Evolutionary conservation across 179 eudicot genomes (phyloP), one percentile per base, ranked within the genome.

Genomic region (Beta corolliflora): DNA sequence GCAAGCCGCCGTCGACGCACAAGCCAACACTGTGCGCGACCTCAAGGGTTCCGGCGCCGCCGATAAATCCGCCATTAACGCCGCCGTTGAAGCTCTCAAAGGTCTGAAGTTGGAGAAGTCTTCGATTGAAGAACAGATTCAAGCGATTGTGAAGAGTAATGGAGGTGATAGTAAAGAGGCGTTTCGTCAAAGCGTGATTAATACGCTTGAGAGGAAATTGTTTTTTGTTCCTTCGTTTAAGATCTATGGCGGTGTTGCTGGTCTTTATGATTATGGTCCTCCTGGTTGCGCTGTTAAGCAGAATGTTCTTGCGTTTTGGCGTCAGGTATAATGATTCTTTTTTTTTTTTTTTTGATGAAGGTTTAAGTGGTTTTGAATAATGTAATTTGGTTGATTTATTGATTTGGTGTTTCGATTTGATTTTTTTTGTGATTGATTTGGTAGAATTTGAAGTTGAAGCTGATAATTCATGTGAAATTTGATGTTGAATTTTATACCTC

Each of bases 231-330:
- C 97, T 0, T 90, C 97, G 2, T 95, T 93, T 85, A 95, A 93
- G 90, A 95, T 95, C 84, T 95, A 95, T 64, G 83, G 97, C 4
- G 98, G 98, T 66, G 97, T 93, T 60, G 93, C 97, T 56, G 98
- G 98, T 0, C 83, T 94, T 5, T 94, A 91, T 80, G 98, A 94
- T 75, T 93, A 89, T 65, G 98, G 97, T 4, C 98, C 97, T 15
- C 98, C 97, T 41, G 93, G 97, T n/a, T 93, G 97, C 68, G 88
- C 97, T 23, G 94, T 93, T 58, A 93, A 93, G 85, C 85, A 92
- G 25, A 93, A 94, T 56, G 93, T 94, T 77, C 98, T 94, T 56
- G 87, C 96, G n/a, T 90, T 91, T 83, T 94, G 98, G 97, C 97
- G 94, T 16, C 94, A 94, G 94, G 98, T 92, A 23, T 5, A 2